phyloP scores from a whole-genome alignment of 2,329 filamentous ascomycete species.

The Pseudohalonectria lignicola region DNA sequence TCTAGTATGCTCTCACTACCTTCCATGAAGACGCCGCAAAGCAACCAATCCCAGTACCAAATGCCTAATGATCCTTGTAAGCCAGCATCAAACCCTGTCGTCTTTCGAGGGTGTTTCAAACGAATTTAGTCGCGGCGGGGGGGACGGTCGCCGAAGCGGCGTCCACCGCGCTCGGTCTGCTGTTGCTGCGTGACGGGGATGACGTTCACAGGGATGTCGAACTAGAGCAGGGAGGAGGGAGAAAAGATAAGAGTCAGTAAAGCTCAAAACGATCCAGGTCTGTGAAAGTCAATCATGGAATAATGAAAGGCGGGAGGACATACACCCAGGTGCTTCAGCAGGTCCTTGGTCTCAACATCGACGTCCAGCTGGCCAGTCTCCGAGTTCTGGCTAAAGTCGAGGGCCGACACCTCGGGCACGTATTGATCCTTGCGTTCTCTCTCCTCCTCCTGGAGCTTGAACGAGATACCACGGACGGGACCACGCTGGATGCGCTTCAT shows the following conservation, averaged over 20 bases:
- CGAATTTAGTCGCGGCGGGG: slow-evolving; percentile 33
- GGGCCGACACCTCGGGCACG: slow-evolving; percentile 95
- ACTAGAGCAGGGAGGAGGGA: slow-evolving; percentile 63
- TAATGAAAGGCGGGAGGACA: slow-evolving; percentile 38
- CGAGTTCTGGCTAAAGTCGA: slow-evolving; percentile 92
- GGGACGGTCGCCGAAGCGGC: slow-evolving; percentile 30
- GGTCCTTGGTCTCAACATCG: slow-evolving; percentile 95
- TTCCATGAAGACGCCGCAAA: slow-evolving; percentile 42
- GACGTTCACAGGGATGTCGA: slow-evolving; percentile 84
- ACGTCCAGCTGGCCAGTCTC: slow-evolving; percentile 92
- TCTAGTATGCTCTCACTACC: slow-evolving; percentile 47
- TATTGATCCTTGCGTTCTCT: slow-evolving; percentile 99
- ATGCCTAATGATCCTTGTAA: no score
- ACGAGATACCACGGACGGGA: slow-evolving; percentile 98
- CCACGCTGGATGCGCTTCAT: slow-evolving; percentile 99
- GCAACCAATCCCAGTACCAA: slow-evolving; percentile 3
- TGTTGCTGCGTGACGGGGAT: slow-evolving; percentile 84
- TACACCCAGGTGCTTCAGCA: slow-evolving; percentile 98
- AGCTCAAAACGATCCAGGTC: background rate
- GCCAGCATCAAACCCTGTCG: no score
- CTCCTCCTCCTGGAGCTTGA: slow-evolving; percentile 99
- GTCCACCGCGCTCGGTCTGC: slow-evolving; percentile 60
- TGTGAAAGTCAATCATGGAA: no score
- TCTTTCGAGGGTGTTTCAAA: no score
- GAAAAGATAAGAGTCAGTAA: slow-evolving; percentile 1